These are phyloP conservation scores for Epichloe gansuensis DNA, from an alignment of 2,329 filamentous ascomycete species.

Conservation along the genomic window DNA sequence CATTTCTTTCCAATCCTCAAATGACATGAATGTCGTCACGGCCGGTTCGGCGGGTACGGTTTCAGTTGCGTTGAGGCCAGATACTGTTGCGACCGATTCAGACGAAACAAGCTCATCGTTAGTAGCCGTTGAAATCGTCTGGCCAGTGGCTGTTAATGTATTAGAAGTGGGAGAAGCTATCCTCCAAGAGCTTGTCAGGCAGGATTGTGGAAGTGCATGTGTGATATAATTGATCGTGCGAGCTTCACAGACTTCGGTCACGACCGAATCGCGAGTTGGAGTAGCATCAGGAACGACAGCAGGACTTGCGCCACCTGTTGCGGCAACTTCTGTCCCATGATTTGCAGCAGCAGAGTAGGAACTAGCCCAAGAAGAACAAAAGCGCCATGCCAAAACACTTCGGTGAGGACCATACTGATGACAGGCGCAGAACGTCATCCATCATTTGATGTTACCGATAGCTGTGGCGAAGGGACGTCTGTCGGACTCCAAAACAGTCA, in stretches of 20 bases:
- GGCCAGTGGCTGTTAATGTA: not conserved
- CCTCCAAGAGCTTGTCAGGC: conserved; percentile 52
- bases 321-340: not conserved
- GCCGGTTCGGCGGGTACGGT: conserved; percentile 5
- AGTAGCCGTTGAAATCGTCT: not conserved
- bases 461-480: not conserved
- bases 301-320: not conserved
- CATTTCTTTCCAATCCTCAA: conserved; percentile 96
- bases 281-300: not conserved
- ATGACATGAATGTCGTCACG: conserved; percentile 64
- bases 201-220: conserved; percentile 64
- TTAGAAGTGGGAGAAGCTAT: conserved; percentile 13
- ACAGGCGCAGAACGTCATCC: not conserved
- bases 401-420: conserved; percentile 6
- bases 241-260: conserved; percentile 31
- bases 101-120: not conserved
- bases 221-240: conserved; percentile 74
- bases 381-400: not conserved
- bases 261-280: not conserved
- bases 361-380: conserved; percentile 1
- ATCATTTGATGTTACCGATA: not conserved
- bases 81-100: not conserved
- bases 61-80: conserved; percentile 2
- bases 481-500: not conserved
- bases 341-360: not conserved